A percentile compares a stretch with the other conserved stretches of the same genome.
Evolutionary conservation across 2,329 filamentous ascomycete species (phyloP).

Genomic region (Diaporthe capsici): DNA sequence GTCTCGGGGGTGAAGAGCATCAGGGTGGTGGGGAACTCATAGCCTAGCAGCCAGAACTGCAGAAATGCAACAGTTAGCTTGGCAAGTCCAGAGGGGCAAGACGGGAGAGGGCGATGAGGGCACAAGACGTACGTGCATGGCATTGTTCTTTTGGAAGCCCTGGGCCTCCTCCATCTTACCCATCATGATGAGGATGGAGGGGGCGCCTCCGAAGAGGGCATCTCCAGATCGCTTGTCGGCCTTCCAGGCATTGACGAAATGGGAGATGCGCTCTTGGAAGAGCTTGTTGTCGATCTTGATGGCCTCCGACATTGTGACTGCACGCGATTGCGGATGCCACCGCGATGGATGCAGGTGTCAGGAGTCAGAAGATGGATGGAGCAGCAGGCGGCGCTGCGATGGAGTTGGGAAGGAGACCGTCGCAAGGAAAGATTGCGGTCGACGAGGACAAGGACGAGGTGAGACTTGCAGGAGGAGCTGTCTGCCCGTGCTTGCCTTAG

Average conservation of each 20-base stretch:
- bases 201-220: constrained; percentile 85
- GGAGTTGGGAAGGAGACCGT: constrained; percentile 16
- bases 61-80: constrained; percentile 29
- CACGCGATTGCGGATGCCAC: constrained; percentile 43
- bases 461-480: constrained; percentile 30
- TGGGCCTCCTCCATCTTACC: constrained; percentile 93
- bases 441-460: constrained; percentile 28
- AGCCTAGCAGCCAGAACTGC: constrained; percentile 97
- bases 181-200: constrained; percentile 90
- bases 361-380: constrained; percentile 35
- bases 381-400: constrained; percentile 41
- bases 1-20: constrained; percentile 92
- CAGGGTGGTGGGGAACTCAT: constrained; percentile 97
- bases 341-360: constrained; percentile 39
- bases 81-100: constrained; percentile 9
- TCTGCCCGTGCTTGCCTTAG: constrained; percentile 25
- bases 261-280: constrained; percentile 93
- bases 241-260: constrained; percentile 94
- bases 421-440: constrained; percentile 21
- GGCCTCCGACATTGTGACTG: constrained; percentile 73
- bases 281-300: constrained; percentile 95
- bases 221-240: constrained; percentile 92
- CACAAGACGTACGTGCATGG: constrained; percentile 80
- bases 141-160: constrained; percentile 95
- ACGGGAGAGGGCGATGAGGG: not conserved